Base-by-base conservation (phyloP, 2,329 filamentous ascomycete species). In the Dothideomycetidae sp. region DNA sequence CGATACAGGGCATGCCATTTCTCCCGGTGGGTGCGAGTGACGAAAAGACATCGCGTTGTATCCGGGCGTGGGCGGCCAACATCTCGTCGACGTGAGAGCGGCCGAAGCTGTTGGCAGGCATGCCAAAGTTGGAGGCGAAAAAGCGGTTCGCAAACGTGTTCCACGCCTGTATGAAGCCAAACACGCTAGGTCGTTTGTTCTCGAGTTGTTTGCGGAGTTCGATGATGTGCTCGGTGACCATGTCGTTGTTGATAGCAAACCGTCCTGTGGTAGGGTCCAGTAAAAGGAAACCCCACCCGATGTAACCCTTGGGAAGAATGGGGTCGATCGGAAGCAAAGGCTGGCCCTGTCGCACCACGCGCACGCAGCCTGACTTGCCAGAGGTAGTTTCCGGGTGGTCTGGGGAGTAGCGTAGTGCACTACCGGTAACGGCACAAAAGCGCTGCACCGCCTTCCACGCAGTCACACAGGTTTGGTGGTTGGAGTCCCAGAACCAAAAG, bases 401-500 rank as follows among this genome's bases (percentile, higher is more conserved):
- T 14, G 28, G 40, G 31, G 70, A 55, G 5, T 57, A 58, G 46
- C 79, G 75, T 42, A 79, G 63, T 4, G 63, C 53, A 1, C 77
- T 62, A 1, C 74, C 71, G 49, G 75, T 72, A 1, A 70, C 53
- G 1, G 54, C 48, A 2, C 64, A 57, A 44, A 79, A 81, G 2
- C 61, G 54, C 1, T 62, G 58, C 44, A 81, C 64, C 0, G 69
- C 61, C 12, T 63, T 50, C 77, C 76, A 81, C 0, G 71, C 75
- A 30, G 64, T 61, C 13, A 66, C 60, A n/a, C 68, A 70, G 3
- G 57, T 60, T 3, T 57, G 44, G n/a, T n/a, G n/a, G 33, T 74
- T 66, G 4, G 71, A 61, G 5, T 68, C 66, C 73, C 74, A 79
- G 50, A 78, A 73, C 74, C 74, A 80, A 35, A 78, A 62, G 44